Evolutionary conservation across 441 rosid genomes (phyloP), one percentile per base, ranked within the genome.

Genomic region (Eruca vesicaria): DNA sequence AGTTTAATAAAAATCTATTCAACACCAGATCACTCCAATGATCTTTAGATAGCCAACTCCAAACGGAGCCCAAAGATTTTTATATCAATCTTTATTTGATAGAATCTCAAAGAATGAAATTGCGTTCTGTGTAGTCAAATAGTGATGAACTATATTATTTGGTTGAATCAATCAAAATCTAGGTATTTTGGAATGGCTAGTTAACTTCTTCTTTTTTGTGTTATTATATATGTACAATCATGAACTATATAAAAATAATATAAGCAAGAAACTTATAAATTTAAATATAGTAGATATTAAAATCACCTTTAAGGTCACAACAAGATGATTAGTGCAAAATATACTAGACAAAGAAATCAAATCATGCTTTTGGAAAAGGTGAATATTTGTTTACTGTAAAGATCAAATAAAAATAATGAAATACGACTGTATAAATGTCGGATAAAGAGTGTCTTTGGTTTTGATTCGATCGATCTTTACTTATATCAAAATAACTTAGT

Each of bases 301-400:
- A 45, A 21, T 31, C 66, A 58, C 19, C 52, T 58, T 41, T 58
- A 58, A 66, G 23, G 36, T 32, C 10, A 31, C 35, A 21, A 20
- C 61, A 48, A 74, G 50, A 55, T 69, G 66, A 64, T 70, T 57
- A 33, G 6, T 57, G 67, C 50, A 70, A 76, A 76, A 56, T 19
- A 31, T 76, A 70, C 32, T 76, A 71, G 67, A 70, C 18, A 69
- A 64, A 32, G 56, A 76, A 64, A 70, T 57, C 57, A 77, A 71
- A 70, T 71, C 80, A 50, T 43, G 67, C 76, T 77, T 77, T 77
- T 12, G 72, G 45, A 33, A 65, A 77, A 77, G 80, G 72, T 70
- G 71, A 64, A 63, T 57, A 64, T 21, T 15, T 63, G 60, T 64
- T 63, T 64, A 70, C 68, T 55, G 36, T 76, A 76, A 69, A 63